phyloP scores from a whole-genome alignment of 163 green algal species.

The Scenedesmus sp. region DNA sequence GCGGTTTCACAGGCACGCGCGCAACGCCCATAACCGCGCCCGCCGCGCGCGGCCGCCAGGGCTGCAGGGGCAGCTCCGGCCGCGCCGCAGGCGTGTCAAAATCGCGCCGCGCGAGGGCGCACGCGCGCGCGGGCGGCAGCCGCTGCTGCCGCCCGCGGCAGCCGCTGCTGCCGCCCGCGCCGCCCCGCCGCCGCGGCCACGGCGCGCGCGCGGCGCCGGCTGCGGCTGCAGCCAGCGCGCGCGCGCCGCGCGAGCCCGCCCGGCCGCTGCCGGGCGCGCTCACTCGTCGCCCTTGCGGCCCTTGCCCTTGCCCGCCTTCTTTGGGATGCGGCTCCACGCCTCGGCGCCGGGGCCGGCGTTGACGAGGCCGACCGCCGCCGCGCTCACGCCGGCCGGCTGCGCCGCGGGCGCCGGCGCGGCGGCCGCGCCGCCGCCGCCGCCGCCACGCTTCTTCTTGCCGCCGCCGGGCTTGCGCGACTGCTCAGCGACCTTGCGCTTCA shows the following conservation, averaged over 20 bases:
- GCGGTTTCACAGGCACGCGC: too few relatives aligned
- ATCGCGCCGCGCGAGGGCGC: too few relatives aligned
- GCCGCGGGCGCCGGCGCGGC: background rate
- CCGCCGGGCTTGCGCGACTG: conserved; percentile 48
- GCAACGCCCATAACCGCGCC: too few relatives aligned
- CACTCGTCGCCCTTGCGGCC: conserved; percentile 19
- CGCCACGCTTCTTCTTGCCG: conserved; percentile 54
- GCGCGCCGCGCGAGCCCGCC: conserved; percentile 2
- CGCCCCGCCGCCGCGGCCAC: too few relatives aligned
- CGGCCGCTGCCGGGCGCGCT: background rate
- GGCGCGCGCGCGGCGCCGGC: background rate
- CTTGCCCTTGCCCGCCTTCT: conserved; percentile 47
- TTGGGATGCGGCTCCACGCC: conserved; percentile 45
- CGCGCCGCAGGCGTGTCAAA: too few relatives aligned
- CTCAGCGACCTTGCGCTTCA: conserved; percentile 81
- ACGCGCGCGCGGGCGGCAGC: too few relatives aligned
- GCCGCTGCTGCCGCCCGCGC: too few relatives aligned
- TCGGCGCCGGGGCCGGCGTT: background rate
- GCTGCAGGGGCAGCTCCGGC: too few relatives aligned
- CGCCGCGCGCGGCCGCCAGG: too few relatives aligned
- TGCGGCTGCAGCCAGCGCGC: background rate
- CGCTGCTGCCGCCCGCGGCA: too few relatives aligned
- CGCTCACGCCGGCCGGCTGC: conserved; percentile 10
- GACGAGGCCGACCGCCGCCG: conserved; percentile 28
- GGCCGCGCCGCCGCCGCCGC: background rate